Conservation (phyloP, 768 basidiomycete species). For the Collybia nuda region DNA sequence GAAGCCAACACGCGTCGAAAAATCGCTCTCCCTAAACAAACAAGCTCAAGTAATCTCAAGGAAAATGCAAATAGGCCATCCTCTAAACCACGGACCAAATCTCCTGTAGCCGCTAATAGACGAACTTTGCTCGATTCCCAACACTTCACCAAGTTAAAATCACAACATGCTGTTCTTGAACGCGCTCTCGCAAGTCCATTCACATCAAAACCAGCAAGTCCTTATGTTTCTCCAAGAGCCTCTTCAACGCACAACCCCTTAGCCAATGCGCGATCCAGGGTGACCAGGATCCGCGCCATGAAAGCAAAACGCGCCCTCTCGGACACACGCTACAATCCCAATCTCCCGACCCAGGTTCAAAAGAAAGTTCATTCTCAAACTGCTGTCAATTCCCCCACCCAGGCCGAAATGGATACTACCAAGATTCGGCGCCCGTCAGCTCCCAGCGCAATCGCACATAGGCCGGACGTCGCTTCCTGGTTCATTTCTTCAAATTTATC, state of each 20-base stretch:
- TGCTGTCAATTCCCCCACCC: slow-evolving; percentile 15
- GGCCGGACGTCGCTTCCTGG: slow-evolving; percentile 18
- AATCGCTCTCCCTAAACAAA: slow-evolving; percentile 3
- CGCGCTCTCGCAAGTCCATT: slow-evolving; percentile 21
- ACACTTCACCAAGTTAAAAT: slow-evolving; percentile 1
- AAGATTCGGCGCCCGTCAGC: slow-evolving; percentile 22
- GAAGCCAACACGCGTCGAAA: background rate
- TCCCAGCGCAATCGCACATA: slow-evolving; percentile 16
- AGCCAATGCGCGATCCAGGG: background rate
- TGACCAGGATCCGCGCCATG: background rate
- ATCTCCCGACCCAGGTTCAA: slow-evolving; percentile 11
- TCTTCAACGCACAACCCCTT: background rate
- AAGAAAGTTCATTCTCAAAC: slow-evolving; percentile 12
- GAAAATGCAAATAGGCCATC: slow-evolving; percentile 13
- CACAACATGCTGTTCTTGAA: background rate
- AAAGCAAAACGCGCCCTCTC: slow-evolving; percentile 14
- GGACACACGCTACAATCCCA: slow-evolving; percentile 21
- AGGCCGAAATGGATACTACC: slow-evolving; percentile 2
- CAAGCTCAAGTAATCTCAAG: slow-evolving; percentile 20
- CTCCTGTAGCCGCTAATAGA: background rate
- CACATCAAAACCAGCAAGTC: slow-evolving; percentile 16
- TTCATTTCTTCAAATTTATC: slow-evolving; percentile 5
- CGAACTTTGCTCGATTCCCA: background rate
- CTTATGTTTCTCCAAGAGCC: background rate
- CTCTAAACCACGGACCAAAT: slow-evolving; percentile 4